Conservation (phyloP, 2,329 filamentous ascomycete species). For the Aureobasidium sp. region DNA sequence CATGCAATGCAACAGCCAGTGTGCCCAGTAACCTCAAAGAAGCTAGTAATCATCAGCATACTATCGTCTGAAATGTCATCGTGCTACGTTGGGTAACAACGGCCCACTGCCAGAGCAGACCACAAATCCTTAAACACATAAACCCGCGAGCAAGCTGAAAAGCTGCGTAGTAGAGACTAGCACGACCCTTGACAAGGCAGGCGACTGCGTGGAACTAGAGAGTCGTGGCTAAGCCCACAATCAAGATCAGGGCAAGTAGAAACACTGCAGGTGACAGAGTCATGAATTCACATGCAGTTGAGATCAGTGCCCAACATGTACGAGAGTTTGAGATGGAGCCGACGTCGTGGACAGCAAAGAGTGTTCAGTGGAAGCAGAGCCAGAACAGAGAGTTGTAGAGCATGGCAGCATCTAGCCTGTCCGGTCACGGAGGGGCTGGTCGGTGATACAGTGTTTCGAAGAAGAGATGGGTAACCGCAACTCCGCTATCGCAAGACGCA, state of each 20-base stretch:
- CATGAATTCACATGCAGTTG: not conserved
- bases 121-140: not conserved
- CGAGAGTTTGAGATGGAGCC: conserved; percentile 2
- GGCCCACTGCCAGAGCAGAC: conserved; percentile 26
- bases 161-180: not conserved
- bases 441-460: not conserved
- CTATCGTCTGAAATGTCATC: too few relatives aligned
- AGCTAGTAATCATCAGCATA: too few relatives aligned
- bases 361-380: not conserved
- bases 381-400: not conserved
- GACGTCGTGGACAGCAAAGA: not conserved
- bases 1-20: too few relatives aligned
- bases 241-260: not conserved
- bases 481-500: conserved; percentile 1
- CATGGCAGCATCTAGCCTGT: not conserved
- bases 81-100: conserved; percentile 56
- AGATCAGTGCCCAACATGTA: conserved; percentile 4
- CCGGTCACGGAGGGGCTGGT: not conserved
- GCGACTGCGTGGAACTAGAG: conserved; percentile 1
- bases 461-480: not conserved
- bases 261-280: not conserved
- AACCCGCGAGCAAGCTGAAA: not conserved
- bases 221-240: not conserved
- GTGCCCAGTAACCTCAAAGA: too few relatives aligned
- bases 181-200: not conserved